Evolutionary conservation across 805 yeast species (phyloP), one percentile per base, ranked within the genome.

Genomic region (Ogataea nonfermentans): DNA sequence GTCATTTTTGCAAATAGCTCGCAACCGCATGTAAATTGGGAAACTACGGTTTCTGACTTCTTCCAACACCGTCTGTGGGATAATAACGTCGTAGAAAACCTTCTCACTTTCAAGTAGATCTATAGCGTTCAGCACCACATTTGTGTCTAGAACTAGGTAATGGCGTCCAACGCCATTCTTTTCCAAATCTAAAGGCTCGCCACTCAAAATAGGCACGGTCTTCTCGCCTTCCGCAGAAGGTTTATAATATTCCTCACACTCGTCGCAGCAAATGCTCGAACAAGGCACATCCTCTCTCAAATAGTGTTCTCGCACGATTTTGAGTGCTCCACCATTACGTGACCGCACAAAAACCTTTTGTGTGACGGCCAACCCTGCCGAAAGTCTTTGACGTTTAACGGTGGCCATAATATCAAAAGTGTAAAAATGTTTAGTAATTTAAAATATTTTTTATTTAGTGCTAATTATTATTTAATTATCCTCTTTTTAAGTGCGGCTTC

Each of bases 31-130:
- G 60, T 90, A 93, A 13, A 91, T 81, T 4, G 99, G 96, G 55
- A 81, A 78, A 35, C 95, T 86, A 55, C 82, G 73, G 58, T 88
- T 88, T 48, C 87, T 78, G 8, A 91, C 96, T 62, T 93, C 98
- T 51, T 95, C 97, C 24, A 93, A 68, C 2, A 88, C 97, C 6
- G 95, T 84, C 60, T 93, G 99, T 2, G 98, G 96, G n/a, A 93
- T 68, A 41, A 93, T 82, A 12, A 90, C 96, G 63, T 93, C 98
- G 55, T 74, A 82, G 56, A 93, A 86, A 38, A 85, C 82, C 22
- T 75, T 72, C 14, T 71, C 71, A 53, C 79, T 81, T 61, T 93
- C 99, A 40, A 93, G 66, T 43, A 93, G 66, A 62, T 93, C 99
- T 46, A 93, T 91, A 5, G 95, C 91, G 57, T 81, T 84, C 46